Evolutionary conservation across 2,329 filamentous ascomycete genomes (phyloP).

Genomic region (Fusarium sp.): DNA sequence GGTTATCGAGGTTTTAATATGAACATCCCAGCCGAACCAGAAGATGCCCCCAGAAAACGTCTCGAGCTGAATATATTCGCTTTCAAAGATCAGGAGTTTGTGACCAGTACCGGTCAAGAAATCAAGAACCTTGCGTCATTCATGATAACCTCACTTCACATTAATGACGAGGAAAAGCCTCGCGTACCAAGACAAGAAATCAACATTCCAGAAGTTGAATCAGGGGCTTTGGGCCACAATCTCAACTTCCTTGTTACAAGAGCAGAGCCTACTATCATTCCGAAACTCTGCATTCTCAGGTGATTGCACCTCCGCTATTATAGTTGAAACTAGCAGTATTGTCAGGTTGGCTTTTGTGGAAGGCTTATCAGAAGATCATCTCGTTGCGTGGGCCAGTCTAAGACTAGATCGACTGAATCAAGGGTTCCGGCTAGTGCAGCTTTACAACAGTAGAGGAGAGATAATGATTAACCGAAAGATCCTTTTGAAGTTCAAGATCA

Average conservation of each 20-base stretch:
- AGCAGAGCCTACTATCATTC: neutral
- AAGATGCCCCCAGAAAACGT: fast-evolving
- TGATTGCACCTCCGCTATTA: fast-evolving
- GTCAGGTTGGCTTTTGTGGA: neutral
- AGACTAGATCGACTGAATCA: neutral
- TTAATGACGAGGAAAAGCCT: neutral
- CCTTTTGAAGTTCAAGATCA: fast-evolving
- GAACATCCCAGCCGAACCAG: fast-evolving
- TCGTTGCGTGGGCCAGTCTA: neutral
- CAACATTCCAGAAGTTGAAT: neutral
- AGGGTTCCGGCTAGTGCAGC: neutral
- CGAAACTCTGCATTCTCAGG: neutral
- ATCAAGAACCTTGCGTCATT: neutral
- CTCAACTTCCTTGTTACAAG: fast-evolving
- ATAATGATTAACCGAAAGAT: fast-evolving
- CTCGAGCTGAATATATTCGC: neutral
- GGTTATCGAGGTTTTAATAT: fast-evolving
- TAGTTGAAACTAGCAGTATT: fast-evolving
- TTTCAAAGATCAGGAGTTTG: neutral
- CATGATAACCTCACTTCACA: fast-evolving
- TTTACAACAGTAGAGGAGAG: neutral
- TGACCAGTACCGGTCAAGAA: fast-evolving
- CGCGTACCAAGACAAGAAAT: neutral
- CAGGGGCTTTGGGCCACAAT: neutral
- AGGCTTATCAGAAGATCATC: fast-evolving